Evolutionary conservation across 331 rosid species (phyloP).

Genomic region (Malus hybrid): DNA sequence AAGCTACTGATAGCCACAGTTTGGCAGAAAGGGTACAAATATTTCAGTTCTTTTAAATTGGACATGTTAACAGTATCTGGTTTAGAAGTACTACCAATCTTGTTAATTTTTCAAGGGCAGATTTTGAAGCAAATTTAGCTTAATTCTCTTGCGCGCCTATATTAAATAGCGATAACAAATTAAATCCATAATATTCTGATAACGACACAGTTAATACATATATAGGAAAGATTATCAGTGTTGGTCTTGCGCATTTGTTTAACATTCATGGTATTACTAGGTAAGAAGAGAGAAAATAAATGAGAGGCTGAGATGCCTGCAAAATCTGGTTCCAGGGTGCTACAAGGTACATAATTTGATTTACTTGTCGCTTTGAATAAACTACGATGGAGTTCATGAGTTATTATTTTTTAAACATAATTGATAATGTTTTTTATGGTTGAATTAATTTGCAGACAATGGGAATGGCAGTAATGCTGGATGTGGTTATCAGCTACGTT

Average conservation of each 20-base stretch:
- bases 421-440: neutral
- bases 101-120: neutral
- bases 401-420: neutral
- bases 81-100: neutral
- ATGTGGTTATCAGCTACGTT: slow-evolving; percentile 34
- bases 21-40: slow-evolving; percentile 38
- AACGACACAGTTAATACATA: no score
- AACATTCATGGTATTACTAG: slow-evolving; percentile 2
- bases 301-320: slow-evolving; percentile 30
- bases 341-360: slow-evolving; percentile 24
- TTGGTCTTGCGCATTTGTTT: neutral
- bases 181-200: neutral
- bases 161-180: neutral
- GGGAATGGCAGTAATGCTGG: slow-evolving; percentile 49
- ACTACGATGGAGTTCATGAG: neutral
- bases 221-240: neutral
- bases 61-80: neutral
- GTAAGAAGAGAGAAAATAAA: slow-evolving; percentile 35
- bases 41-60: neutral
- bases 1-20: slow-evolving; percentile 44
- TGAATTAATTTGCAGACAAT: slow-evolving; percentile 17
- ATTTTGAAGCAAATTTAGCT: neutral
- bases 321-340: slow-evolving; percentile 38
- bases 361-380: neutral
- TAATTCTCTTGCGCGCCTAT: neutral